Evolutionary conservation across 163 green algal genomes (phyloP), one percentile per base, ranked within the genome.

Genomic region (Scenedesmus sp.): DNA sequence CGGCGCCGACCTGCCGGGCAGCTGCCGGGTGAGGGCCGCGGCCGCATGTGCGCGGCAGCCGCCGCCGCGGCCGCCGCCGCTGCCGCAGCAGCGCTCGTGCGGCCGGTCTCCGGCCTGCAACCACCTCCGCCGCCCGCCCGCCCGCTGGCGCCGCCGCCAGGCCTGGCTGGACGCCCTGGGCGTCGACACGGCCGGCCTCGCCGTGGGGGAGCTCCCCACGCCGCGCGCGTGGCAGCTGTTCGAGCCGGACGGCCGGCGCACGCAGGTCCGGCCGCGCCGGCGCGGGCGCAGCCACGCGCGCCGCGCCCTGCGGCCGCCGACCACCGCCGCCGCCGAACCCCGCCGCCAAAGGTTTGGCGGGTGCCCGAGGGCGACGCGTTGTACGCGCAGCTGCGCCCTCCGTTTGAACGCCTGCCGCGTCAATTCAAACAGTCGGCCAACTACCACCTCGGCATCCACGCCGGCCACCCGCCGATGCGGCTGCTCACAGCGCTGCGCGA

Each of bases 221-320:
- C 74, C 74, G 0, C 53, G 74, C 9, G 74, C 74, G 1, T 81
- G 74, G 74, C 74, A 93, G 85, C 45, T 93, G 26, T 83, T 93
- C 53, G 89, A 94, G 54, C 44, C 81, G 20, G 87, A 91, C 47
- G 89, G 89, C 0, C 77, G 83, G 6, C 53, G 89, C n/a, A 90
- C 88, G 22, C 86, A 93, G 87, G 88, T 90, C 28, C 26, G 26
- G 1, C 29, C n/a, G 53, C 53, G 36, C 29, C 14, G 31, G 51
- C 20, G 10, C 3, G 45, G 6, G 28, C 3, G 1, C 26, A 36
- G 3, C 1, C 9, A 22, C 13, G 6, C 39, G 50, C 47, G 33
- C 20, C 15, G 45, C 24, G 18, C n/a, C n/a, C n/a, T n/a, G 33
- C 67, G 2, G 22, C 17, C 11, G 13, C 57, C 42, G 39, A 44